These are phyloP conservation scores for Coleophoma crateriformis DNA, from an alignment of 2,329 filamentous ascomycete species.

Conservation along the genomic window DNA sequence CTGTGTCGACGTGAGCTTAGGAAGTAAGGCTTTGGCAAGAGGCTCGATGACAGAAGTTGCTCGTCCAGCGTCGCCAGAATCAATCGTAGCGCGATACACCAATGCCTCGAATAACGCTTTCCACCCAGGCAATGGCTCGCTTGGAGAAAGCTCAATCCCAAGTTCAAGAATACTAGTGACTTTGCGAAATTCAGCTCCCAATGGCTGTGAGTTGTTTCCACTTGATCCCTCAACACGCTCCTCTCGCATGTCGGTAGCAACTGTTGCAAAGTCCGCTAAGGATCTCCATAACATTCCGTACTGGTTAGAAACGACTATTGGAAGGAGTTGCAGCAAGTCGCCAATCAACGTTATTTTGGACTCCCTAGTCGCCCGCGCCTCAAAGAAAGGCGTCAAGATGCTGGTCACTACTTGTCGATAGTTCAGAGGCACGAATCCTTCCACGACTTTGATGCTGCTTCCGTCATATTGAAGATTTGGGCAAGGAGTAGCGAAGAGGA, in stretches of 20 bases:
- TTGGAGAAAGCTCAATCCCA: conserved; percentile 40
- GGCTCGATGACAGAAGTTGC: conserved; percentile 67
- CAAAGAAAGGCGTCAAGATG: conserved; percentile 55
- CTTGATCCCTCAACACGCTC: conserved; percentile 22
- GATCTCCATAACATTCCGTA: conserved; percentile 20
- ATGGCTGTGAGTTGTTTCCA: conserved; percentile 33
- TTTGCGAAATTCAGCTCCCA: conserved; percentile 66
- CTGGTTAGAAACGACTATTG: conserved; percentile 19
- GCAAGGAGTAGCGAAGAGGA: conserved; percentile 38
- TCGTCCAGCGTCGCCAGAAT: conserved; percentile 63
- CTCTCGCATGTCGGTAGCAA: conserved; percentile 13
- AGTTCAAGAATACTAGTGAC: conserved; percentile 61
- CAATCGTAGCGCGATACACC: conserved; percentile 48
- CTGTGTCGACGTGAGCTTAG: conserved; percentile 25
- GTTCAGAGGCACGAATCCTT: conserved; percentile 1
- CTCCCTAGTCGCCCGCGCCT: conserved; percentile 27
- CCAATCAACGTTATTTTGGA: conserved; percentile 30
- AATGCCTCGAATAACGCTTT: conserved; percentile 50
- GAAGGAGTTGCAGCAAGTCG: conserved; percentile 18
- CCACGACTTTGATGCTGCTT: not conserved
- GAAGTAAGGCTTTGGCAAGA: conserved; percentile 49
- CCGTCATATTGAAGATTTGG: conserved; percentile 17
- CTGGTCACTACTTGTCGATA: conserved; percentile 31
- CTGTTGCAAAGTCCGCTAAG: conserved; percentile 20
- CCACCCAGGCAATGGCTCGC: conserved; percentile 30